Conservation (phyloP, 1,284 basidiomycete genomes). For the Ustilago crameri region DNA sequence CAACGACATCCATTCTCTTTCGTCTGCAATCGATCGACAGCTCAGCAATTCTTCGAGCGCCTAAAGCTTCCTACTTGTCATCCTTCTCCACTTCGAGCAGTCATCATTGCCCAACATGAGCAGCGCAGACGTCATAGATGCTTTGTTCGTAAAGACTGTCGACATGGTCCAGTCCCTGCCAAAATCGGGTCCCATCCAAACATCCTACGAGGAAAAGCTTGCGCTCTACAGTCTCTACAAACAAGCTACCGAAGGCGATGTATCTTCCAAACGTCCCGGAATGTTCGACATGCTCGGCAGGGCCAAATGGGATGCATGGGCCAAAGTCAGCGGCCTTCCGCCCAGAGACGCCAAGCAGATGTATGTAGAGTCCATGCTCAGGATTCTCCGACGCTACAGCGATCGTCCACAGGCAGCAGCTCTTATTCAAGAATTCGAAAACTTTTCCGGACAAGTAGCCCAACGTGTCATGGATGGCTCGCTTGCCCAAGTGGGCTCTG, state of each 20-base stretch:
- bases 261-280: constrained; percentile 80
- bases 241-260: constrained; percentile 85
- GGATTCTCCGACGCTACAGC: constrained; percentile 83
- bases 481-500: constrained; percentile 37
- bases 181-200: constrained; percentile 94
- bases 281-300: constrained; percentile 91
- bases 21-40: not conserved
- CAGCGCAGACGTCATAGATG: constrained; percentile 65
- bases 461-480: constrained; percentile 73
- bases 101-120: constrained; percentile 47
- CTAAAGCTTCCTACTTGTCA: too few species aligned
- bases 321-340: constrained; percentile 84
- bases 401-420: constrained; percentile 81
- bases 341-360: constrained; percentile 84
- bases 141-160: constrained; percentile 90
- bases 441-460: constrained; percentile 78
- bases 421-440: constrained; percentile 84
- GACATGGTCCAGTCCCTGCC: constrained; percentile 90
- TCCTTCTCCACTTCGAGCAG: not conserved
- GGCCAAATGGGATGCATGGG: constrained; percentile 98
- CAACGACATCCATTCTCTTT: not conserved
- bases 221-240: constrained; percentile 78
- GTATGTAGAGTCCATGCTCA: constrained; percentile 87
- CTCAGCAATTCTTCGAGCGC: not conserved
- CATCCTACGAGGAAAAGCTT: constrained; percentile 94